Conservation (phyloP, 192 early-diverging fungal species). For the Coemansia furcata region DNA sequence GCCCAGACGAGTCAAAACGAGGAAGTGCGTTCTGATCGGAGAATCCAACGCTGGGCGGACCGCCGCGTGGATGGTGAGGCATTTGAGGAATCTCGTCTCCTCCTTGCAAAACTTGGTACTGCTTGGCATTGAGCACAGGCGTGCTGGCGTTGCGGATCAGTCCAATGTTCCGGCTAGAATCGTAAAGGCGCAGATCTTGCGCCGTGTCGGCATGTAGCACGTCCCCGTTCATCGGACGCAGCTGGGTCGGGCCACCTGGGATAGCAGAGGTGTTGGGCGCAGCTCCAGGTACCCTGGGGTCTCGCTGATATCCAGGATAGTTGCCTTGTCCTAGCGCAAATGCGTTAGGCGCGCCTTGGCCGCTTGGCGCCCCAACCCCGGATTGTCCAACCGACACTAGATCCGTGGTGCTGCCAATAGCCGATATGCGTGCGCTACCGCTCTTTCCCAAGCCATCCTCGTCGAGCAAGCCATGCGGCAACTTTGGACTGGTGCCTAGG, state of each 20-base stretch:
- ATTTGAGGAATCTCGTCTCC: constrained; percentile 20
- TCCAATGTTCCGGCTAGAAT: constrained; percentile 23
- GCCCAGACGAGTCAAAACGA: constrained; percentile 10
- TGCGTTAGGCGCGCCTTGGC: not conserved
- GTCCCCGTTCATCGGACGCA: constrained; percentile 8
- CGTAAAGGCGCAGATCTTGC: constrained; percentile 27
- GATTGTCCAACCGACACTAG: constrained; percentile 2
- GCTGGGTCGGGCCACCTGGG: not conserved
- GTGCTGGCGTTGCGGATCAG: constrained; percentile 50
- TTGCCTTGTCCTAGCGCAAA: constrained; percentile 3
- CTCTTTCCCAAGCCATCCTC: constrained; percentile 29
- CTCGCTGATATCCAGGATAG: constrained; percentile 1
- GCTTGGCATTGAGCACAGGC: constrained; percentile 48
- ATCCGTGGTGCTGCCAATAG: constrained; percentile 17
- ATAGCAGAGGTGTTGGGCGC: not conserved
- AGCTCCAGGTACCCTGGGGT: not conserved
- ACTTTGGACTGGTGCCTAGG: constrained; percentile 48
- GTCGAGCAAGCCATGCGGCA: constrained; percentile 49
- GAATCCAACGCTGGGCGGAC: constrained; percentile 7
- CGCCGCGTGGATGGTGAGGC: constrained; percentile 4
- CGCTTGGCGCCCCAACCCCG: not conserved
- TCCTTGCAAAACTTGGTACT: constrained; percentile 38
- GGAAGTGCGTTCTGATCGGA: constrained; percentile 4
- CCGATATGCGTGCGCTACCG: not conserved
- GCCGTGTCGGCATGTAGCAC: constrained; percentile 6